These are phyloP conservation scores for Camelina hispida DNA, from an alignment of 345 rosid genomes.

Conservation along the genomic window DNA sequence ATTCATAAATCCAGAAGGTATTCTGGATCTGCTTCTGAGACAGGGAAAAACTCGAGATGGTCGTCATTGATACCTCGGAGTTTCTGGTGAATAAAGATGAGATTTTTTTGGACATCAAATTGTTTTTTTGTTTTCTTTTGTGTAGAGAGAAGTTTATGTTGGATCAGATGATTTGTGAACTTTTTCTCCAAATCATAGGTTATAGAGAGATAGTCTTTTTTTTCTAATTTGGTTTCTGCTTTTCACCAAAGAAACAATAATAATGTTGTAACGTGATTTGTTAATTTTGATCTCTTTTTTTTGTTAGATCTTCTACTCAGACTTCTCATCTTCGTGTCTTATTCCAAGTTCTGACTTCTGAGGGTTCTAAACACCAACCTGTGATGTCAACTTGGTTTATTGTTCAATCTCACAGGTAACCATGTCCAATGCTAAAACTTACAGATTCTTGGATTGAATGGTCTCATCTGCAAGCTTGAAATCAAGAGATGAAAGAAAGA, in stretches of 20 bases:
- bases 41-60: slow-evolving; percentile 39
- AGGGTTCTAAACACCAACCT: too few relatives aligned
- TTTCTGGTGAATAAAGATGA: slow-evolving; percentile 58
- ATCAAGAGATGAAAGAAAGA: too few relatives aligned
- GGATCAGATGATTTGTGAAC: slow-evolving; percentile 20
- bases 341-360: too few relatives aligned
- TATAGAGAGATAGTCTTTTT: slow-evolving; percentile 21
- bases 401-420: too few relatives aligned
- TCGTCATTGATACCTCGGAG: slow-evolving; percentile 52
- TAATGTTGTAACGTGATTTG: slow-evolving; percentile 38
- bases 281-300: slow-evolving; percentile 4
- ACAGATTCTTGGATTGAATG: too few relatives aligned
- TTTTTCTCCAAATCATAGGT: slow-evolving; percentile 37
- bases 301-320: too few relatives aligned
- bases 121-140: slow-evolving; percentile 11
- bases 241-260: slow-evolving; percentile 13
- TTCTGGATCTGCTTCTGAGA: slow-evolving; percentile 36
- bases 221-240: slow-evolving; percentile 25
- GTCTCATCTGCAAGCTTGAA: too few relatives aligned
- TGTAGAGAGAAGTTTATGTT: slow-evolving; percentile 40
- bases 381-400: too few relatives aligned
- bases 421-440: too few relatives aligned
- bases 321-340: too few relatives aligned
- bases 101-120: slow-evolving; percentile 9
- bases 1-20: slow-evolving; percentile 67